These are phyloP conservation scores for Aquilaria agallochum DNA, from an alignment of 441 rosid genomes.

Conservation along the genomic window DNA sequence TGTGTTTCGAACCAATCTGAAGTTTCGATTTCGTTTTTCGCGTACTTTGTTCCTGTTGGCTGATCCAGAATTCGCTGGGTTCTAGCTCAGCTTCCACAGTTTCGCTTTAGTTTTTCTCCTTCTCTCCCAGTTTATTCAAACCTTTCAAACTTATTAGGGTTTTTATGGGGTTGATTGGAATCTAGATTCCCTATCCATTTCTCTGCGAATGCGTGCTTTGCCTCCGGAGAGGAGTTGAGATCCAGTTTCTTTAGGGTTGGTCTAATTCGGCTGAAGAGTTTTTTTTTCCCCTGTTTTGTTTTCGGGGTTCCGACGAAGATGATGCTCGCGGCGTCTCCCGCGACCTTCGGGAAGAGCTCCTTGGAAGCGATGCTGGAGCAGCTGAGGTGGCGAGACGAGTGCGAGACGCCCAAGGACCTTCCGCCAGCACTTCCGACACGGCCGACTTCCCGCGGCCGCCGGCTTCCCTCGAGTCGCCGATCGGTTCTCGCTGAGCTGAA, in stretches of 20 bases:
- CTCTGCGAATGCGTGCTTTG: too few relatives aligned
- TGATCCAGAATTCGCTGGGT: slow-evolving; percentile 6
- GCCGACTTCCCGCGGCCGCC: slow-evolving; percentile 78
- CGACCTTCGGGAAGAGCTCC: slow-evolving; percentile 62
- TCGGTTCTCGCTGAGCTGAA: slow-evolving; percentile 64
- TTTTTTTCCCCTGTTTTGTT: neutral
- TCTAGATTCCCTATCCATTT: neutral
- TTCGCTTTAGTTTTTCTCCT: slow-evolving; percentile 4
- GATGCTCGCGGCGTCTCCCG: slow-evolving; percentile 62
- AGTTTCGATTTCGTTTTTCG: neutral
- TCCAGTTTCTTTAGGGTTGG: too few relatives aligned
- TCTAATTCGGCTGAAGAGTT: neutral
- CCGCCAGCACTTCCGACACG: slow-evolving; percentile 95
- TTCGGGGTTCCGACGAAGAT: slow-evolving; percentile 9
- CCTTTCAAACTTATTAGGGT: neutral
- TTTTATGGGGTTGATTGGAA: neutral
- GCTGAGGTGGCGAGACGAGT: slow-evolving; percentile 65
- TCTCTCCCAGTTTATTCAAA: neutral
- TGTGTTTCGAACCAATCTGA: too few relatives aligned
- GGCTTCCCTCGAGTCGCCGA: slow-evolving; percentile 74
- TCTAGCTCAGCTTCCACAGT: neutral
- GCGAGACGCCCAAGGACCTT: slow-evolving; percentile 66
- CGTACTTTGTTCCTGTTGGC: neutral
- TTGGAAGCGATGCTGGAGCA: slow-evolving; percentile 95
- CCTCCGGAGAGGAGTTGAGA: too few relatives aligned